Evolutionary conservation across 768 basidiomycete species (phyloP).

Genomic region (Leccinum rimulosum): DNA sequence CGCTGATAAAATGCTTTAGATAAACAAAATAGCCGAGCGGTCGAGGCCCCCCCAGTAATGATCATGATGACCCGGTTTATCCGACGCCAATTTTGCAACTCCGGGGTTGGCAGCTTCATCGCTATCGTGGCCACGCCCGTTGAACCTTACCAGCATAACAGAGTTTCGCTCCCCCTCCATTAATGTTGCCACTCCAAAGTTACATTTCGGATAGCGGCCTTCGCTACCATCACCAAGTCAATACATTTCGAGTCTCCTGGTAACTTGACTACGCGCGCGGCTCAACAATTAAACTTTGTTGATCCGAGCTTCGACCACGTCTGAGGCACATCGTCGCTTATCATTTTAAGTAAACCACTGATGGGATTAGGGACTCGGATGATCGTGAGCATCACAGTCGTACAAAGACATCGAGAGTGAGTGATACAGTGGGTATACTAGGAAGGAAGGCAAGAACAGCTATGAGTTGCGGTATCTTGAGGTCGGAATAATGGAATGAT

Average conservation of each 20-base stretch:
- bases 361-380: background rate
- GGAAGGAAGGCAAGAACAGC: background rate
- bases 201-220: background rate
- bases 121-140: background rate
- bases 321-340: background rate
- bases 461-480: background rate
- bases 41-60: background rate
- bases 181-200: background rate
- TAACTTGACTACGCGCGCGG: conserved; percentile 5
- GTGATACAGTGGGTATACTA: conserved; percentile 18
- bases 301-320: background rate
- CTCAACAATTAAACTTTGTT: conserved; percentile 18
- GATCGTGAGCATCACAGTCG: conserved; percentile 6
- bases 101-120: background rate
- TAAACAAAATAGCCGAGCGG: background rate
- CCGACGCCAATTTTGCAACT: background rate
- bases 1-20: background rate
- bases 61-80: background rate
- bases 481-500: conserved; percentile 17
- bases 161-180: background rate
- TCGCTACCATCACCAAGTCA: conserved; percentile 19
- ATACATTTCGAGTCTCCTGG: background rate
- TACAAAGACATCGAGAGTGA: conserved; percentile 1
- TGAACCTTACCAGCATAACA: background rate
- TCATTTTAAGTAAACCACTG: background rate